Evolutionary conservation across 768 basidiomycete species (phyloP).

Genomic region (Phlegmacium glaucopus): DNA sequence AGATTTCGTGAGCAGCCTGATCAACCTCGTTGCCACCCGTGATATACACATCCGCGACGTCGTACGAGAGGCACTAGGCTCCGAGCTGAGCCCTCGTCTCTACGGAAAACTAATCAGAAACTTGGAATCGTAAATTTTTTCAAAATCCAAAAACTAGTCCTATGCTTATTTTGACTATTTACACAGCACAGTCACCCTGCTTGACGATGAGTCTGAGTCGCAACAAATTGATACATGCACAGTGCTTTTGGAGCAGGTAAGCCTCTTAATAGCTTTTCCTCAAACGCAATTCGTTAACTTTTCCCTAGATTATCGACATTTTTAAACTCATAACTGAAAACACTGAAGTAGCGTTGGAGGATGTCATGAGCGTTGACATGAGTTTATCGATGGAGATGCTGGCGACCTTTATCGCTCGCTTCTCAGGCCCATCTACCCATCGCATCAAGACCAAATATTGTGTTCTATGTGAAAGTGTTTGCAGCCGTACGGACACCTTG

Average conservation of each 20-base stretch:
- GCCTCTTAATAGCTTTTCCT: conserved; percentile 4
- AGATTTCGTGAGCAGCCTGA: conserved; percentile 65
- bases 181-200: neutral
- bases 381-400: conserved; percentile 55
- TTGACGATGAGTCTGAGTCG: conserved; percentile 28
- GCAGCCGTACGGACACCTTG: conserved; percentile 57
- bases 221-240: conserved; percentile 34
- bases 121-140: conserved; percentile 65
- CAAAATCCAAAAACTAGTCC: neutral
- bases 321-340: conserved; percentile 80
- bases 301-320: conserved; percentile 62
- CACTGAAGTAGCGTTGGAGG: conserved; percentile 51
- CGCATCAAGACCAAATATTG: conserved; percentile 79
- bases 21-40: conserved; percentile 64
- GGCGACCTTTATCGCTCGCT: conserved; percentile 63
- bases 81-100: conserved; percentile 69
- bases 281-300: neutral
- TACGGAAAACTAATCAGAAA: conserved; percentile 66
- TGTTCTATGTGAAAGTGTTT: conserved; percentile 62
- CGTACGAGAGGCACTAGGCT: conserved; percentile 76
- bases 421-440: conserved; percentile 45
- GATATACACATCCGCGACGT: conserved; percentile 70
- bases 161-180: neutral
- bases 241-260: conserved; percentile 74
- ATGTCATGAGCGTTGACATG: conserved; percentile 62